phyloP scores from a whole-genome alignment of 305 asterid genomes.

The Rubia balearica region DNA sequence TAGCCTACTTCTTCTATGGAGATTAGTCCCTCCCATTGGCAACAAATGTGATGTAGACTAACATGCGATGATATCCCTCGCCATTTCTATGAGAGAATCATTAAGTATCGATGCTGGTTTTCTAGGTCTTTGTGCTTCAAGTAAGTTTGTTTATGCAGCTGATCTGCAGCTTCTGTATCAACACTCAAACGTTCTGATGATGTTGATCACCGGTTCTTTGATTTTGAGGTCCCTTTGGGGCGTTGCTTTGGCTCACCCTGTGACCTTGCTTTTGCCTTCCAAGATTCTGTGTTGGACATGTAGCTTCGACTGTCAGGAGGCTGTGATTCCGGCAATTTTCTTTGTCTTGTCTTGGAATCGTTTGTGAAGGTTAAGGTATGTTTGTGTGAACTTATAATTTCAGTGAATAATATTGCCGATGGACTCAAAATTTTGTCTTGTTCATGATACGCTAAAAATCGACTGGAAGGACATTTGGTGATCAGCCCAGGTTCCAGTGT shows the following conservation, averaged over 20 bases:
- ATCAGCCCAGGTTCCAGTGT: slow-evolving; percentile 28
- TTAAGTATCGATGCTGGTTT: slow-evolving; percentile 40
- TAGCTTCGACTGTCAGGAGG: slow-evolving; percentile 31
- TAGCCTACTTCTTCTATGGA: too few relatives aligned
- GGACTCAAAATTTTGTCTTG: slow-evolving; percentile 31
- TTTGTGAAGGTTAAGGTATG: slow-evolving; percentile 22
- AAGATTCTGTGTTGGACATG: slow-evolving; percentile 59
- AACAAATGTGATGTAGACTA: too few relatives aligned
- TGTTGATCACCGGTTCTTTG: slow-evolving; percentile 35
- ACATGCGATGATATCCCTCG: not conserved
- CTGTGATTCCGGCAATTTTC: slow-evolving; percentile 15
- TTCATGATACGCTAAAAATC: slow-evolving; percentile 23
- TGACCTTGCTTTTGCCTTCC: slow-evolving; percentile 66
- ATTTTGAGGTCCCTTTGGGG: slow-evolving; percentile 36
- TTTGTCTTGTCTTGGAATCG: slow-evolving; percentile 23
- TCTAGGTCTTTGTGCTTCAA: slow-evolving; percentile 26
- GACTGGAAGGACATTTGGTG: slow-evolving; percentile 25
- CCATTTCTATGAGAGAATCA: not conserved
- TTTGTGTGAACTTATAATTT: slow-evolving; percentile 37
- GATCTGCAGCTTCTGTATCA: not conserved
- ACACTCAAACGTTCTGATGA: slow-evolving; percentile 31
- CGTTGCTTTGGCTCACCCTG: slow-evolving; percentile 72
- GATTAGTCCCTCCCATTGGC: too few relatives aligned
- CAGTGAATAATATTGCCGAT: slow-evolving; percentile 35
- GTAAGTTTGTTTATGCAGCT: not conserved